Evolutionary conservation across 371 early-diverging fungal genomes (phyloP).

Genomic region (Mucor lusitanicus): DNA sequence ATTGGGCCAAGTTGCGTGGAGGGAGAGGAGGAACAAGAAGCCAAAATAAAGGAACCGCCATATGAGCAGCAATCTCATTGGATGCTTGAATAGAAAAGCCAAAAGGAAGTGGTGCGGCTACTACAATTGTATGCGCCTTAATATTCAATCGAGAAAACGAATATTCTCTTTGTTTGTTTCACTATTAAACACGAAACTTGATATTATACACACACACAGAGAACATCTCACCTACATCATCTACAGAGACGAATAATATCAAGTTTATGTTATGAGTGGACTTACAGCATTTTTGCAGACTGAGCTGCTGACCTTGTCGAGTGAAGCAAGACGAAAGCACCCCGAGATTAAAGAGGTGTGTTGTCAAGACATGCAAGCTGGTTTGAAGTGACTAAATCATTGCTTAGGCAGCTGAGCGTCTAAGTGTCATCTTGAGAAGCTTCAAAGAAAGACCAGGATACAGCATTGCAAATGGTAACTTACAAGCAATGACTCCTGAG

Average conservation of each 20-base stretch:
- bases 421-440: conserved; percentile 59
- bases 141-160: neutral
- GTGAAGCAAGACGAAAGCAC: conserved; percentile 87
- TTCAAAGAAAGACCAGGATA: conserved; percentile 62
- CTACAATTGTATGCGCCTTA: neutral
- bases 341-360: conserved; percentile 95
- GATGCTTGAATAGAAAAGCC: neutral
- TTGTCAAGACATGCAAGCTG: neutral
- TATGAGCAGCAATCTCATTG: neutral
- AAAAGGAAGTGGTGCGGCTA: neutral
- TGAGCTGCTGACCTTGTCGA: conserved; percentile 87
- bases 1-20: neutral
- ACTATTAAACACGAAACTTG: neutral
- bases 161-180: neutral
- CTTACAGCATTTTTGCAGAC: conserved; percentile 75
- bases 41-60: neutral
- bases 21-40: neutral
- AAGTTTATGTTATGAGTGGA: conserved; percentile 45
- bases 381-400: neutral
- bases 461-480: conserved; percentile 55
- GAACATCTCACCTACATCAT: neutral
- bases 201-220: neutral
- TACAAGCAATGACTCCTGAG: neutral
- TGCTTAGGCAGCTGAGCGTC: conserved; percentile 60
- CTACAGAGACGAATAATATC: neutral